Evolutionary conservation across 2,329 filamentous ascomycete genomes (phyloP), one percentile per base, ranked within the genome.

Genomic region (Phoma sp.): DNA sequence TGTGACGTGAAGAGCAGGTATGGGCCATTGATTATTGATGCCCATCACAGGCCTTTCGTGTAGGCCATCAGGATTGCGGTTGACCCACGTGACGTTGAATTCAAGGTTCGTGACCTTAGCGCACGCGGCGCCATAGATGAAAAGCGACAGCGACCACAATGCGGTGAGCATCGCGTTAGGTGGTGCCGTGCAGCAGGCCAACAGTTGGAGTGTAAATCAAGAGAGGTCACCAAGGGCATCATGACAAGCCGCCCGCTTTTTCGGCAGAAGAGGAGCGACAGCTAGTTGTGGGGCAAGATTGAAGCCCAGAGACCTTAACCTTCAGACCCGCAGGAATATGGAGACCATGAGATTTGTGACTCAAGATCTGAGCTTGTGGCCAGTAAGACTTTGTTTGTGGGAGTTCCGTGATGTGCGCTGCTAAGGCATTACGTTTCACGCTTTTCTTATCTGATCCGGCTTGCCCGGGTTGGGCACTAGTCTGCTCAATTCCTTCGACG

Each of bases 1-100:
- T 61, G 90, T 90, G 60, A 86, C 84, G 60, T 89, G 84, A 38
- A 94, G 83, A 43, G 89, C 73, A 2, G 90, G 90, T 0, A 89
- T 84, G 0, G 90, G 90, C 72, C 89, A 92, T 67, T 88, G 80
- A 25, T 85, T 85, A 69, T 93, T 91, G 74, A 91, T 88, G 33
- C 87, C 83, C 50, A 92, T 83, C 31, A 76, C 74, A 5, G 78
- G 74, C 21, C 82, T 75, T 33, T 76, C 74, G 15, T 64, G 56
- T 45, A 77, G 61, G 13, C 78, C 81, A 69, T 84, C 82, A 5
- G 83, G 83, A 60, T 83, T 83, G 13, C 80, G 80, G 38, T 67
- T 77, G 2, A 83, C 77, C 82, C 82, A 85, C 7, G 77, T 78
- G 55, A 84, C 74, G 59, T 84, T 79, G 64, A 78, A 84, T 57